Evolutionary conservation across 2,329 filamentous ascomycete species (phyloP).

Genomic region (Aspergillus novofumigatus): DNA sequence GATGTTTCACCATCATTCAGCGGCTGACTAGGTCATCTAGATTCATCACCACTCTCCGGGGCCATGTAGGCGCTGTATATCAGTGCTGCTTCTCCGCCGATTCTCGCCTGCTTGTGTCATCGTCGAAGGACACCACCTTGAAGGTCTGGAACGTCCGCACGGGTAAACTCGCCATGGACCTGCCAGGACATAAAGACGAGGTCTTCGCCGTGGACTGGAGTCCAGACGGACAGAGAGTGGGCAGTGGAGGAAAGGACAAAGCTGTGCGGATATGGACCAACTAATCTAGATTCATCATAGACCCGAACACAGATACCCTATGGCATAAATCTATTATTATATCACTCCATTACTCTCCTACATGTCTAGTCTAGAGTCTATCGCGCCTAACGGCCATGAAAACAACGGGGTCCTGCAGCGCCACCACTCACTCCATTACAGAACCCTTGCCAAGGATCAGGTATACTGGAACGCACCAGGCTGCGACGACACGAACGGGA

Average conservation of each 20-base stretch:
- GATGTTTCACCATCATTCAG: background rate
- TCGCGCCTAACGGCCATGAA: background rate
- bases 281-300: conserved; percentile 30
- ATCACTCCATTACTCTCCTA: background rate
- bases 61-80: conserved; percentile 88
- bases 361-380: background rate
- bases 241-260: conserved; percentile 91
- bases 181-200: conserved; percentile 87
- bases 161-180: conserved; percentile 74
- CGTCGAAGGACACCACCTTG: conserved; percentile 85
- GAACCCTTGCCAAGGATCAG: conserved; percentile 15
- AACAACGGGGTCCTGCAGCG: background rate
- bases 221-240: conserved; percentile 81
- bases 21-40: conserved; percentile 35
- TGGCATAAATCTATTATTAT: background rate
- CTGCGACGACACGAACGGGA: conserved; percentile 22
- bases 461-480: conserved; percentile 41
- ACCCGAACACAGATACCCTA: background rate
- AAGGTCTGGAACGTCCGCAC: conserved; percentile 92
- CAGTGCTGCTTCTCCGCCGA: conserved; percentile 91
- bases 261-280: conserved; percentile 62
- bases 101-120: conserved; percentile 80
- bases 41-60: conserved; percentile 82
- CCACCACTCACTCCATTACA: background rate
- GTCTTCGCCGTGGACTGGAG: conserved; percentile 96